Base-by-base conservation (phyloP, 257 asterid species). In the Dorcoceras hygrometricum region DNA sequence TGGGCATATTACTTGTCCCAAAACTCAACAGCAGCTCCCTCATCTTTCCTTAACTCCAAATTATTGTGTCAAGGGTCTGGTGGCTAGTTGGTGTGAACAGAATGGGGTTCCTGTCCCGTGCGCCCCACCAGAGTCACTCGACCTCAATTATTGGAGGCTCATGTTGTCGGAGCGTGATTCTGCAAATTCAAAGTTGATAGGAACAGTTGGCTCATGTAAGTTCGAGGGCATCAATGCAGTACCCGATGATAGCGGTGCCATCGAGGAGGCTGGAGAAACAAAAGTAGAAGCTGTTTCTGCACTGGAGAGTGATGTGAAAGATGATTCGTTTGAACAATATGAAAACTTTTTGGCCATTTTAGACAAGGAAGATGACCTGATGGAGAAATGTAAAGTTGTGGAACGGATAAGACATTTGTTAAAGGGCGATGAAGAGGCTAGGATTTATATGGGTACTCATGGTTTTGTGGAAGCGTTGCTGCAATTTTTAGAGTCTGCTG, bases 101-200 rank as follows among this genome's bases (percentile, higher is more conserved):
- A 85, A 89, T 29, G 96, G 96, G 2, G 58, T 90, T 77, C 83
- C 83, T 28, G 75, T 87, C 57, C 98, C 96, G 1, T 96, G 89
- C 65, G 90, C 96, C n/a, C 98, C 98, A 39, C 98, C 99, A 10
- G 98, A 91, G 62, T 94, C 98, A n/a, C 96, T 94, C 59, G 98
- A 91, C 81, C 96, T 91, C 55, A 91, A 94, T 68, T 94, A 94
- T 76, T 94, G 98, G 99, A 84, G 99, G 77, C 81, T 94, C 78
- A 97, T 75, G 23, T 71, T 88, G 73, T 90, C 97, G 7, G 90
- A 86, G 70, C 82, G 89, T 73, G 96, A 94, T 48, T 81, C 92
- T 3, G 71, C 87, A 22, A 86, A 82, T 66, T 87, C 91, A n/a
- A 84, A 80, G 79, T 81, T 88, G 4, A 65, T 69, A 19, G 96